Base-by-base conservation (phyloP, 176 grass and related monocot species). In the Juncus effusus region DNA sequence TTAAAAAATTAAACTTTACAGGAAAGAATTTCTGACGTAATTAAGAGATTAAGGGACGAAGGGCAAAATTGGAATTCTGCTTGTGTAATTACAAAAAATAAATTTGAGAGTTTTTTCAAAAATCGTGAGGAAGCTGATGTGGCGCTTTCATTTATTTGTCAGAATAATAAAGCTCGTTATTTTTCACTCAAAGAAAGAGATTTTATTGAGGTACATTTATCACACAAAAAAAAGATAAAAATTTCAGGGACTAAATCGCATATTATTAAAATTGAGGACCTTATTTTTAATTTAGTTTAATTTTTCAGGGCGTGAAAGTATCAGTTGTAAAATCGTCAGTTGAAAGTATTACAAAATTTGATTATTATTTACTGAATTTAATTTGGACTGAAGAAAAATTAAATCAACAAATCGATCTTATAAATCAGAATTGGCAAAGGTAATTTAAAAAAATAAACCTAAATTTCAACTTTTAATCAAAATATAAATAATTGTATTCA, bases 311-410 rank as follows among this genome's bases (percentile, higher is more conserved):
- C 60, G 72, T 92, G 42, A 97, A 97, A 73, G 51, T 97, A 61
- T 71, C 88, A 37, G 79, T 92, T 40, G 73, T 64, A 51, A 40
- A 77, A 62, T 16, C 77, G 59, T 76, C 79, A 80, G 77, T 79
- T 73, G 60, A 65, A 65, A 76, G 63, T 40, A 55, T 93, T 45
- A 86, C 80, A 5, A 86, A 77, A 54, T 75, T 93, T 64, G 94
- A 97, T 54, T 69, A 73, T 3, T 72, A 89, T 62, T 70, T 56
- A 19, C 79, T 93, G 62, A 83, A 89, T 54, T 79, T 97, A 67
- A 40, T 83, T 67, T 93, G 78, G 85, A 83, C 83, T 73, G 68
- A 84, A 82, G 94, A 97, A 58, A 93, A 82, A 59, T 70, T 97
- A 80, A 79, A 93, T 64, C 67, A 82, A 14, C 88, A 97, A 63